Evolutionary conservation across 345 rosid genomes (phyloP), one percentile per base, ranked within the genome.

Genomic region (Zanthoxylum bungeanum): DNA sequence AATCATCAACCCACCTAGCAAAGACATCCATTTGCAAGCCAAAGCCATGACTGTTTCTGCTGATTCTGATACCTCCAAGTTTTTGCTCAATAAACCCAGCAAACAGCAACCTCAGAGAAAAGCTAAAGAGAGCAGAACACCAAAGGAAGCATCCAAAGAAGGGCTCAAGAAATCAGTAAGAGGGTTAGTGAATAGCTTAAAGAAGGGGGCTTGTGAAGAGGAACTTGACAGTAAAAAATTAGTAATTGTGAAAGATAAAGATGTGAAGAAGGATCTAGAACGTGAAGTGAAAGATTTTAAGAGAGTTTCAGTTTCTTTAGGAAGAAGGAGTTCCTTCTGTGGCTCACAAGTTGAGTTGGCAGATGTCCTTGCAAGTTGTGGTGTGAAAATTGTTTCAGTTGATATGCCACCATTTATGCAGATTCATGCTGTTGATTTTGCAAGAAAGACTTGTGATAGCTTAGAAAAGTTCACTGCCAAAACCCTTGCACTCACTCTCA

Each of bases 331-430:
- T 73, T 85, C 94, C 49, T 75, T 81, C 21, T 47, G 83, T 67
- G 88, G 87, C 2, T 69, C 78, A 30, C 82, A 81, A 64, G 86
- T 81, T 7, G 88, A 89, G 73, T 67, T 89, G 74, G 76, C 60
- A 16, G 87, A 84, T 73, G 77, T 81, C 58, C 80, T 89, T 61
- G 91, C 94, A 17, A 80, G 70, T 72, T 85, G 80, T 19, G 91
- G 91, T 7, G 94, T 83, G 68, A 85, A 82, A 76, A 62, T 87
- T 22, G 90, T 89, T 22, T 83, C 94, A 11, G 91, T 87, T 28
- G 94, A 89, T 78, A 89, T 89, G 94, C 88, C 94, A 4, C 85
- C 90, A 6, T 89, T 84, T 85, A 87, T 89, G 94, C 94, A 89
- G 85, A 85, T 89, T 74, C 94, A 89, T 78, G 94, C 94, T 6